Conservation (phyloP, 2,329 filamentous ascomycete species). For the Ascochyta rabiei region DNA sequence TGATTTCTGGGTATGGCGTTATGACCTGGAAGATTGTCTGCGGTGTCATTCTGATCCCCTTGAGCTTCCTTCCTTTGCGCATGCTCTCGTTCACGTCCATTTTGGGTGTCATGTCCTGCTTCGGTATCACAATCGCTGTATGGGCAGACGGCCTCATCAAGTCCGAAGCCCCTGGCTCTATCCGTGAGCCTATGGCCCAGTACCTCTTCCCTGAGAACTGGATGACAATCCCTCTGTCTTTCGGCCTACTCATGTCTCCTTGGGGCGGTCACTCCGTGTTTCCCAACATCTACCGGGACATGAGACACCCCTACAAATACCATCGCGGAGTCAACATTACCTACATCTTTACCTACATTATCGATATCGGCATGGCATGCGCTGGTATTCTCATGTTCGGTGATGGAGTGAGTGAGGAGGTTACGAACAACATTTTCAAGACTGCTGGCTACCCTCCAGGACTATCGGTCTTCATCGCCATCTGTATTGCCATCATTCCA, state of each 20-base stretch:
- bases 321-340: constrained; percentile 74
- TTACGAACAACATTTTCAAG: constrained; percentile 86
- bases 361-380: constrained; percentile 82
- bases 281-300: constrained; percentile 81
- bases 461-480: constrained; percentile 78
- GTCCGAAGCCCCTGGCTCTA: constrained; percentile 76
- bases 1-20: constrained; percentile 74
- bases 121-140: constrained; percentile 84
- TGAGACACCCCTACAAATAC: constrained; percentile 85
- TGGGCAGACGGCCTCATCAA: constrained; percentile 88
- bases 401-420: constrained; percentile 82
- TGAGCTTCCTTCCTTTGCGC: constrained; percentile 84
- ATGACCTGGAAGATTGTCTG: constrained; percentile 86
- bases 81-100: constrained; percentile 89
- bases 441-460: constrained; percentile 74
- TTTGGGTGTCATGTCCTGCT: constrained; percentile 87
- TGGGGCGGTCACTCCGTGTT: constrained; percentile 78
- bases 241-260: constrained; percentile 86
- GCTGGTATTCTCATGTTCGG: constrained; percentile 95
- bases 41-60: constrained; percentile 75
- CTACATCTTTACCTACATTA: constrained; percentile 81
- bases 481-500: constrained; percentile 90
- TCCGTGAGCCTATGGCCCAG: constrained; percentile 78
- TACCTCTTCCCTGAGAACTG: constrained; percentile 86
- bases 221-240: constrained; percentile 83